Percentiles rank a stretch among this genome's conserved stretches.
phyloP scores from a whole-genome alignment of 805 yeast species.

The Cyberlindnera japonica region DNA sequence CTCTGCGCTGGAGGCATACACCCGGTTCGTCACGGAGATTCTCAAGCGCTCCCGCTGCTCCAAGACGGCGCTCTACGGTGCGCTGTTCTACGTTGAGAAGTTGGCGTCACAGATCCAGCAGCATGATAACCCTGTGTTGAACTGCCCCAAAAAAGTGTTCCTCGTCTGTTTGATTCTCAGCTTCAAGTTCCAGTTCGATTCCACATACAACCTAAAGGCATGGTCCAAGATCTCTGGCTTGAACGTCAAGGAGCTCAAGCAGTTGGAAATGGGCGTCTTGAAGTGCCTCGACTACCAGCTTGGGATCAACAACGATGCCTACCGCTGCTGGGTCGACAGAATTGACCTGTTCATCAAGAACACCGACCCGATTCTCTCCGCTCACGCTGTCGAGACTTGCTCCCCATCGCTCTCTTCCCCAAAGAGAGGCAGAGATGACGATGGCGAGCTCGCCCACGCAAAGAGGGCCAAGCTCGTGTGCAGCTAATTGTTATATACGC shows the following conservation, averaged over 20 bases:
- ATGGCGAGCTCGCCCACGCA: too few relatives aligned
- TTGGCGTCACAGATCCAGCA: constrained; percentile 32
- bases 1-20: constrained; percentile 4
- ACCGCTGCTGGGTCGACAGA: constrained; percentile 36
- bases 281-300: constrained; percentile 52
- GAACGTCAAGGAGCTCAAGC: constrained; percentile 43
- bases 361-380: too few relatives aligned
- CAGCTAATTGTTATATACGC: too few relatives aligned
- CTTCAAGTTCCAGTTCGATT: constrained; percentile 70
- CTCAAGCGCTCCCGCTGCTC: constrained; percentile 54
- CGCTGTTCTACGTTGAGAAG: constrained; percentile 60
- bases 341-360: constrained; percentile 10
- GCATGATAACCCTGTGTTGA: constrained; percentile 30
- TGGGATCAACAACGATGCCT: constrained; percentile 46
- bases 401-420: too few relatives aligned
- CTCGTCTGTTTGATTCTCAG: constrained; percentile 67
- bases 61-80: constrained; percentile 57
- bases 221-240: constrained; percentile 79
- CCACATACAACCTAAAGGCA: constrained; percentile 60
- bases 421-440: too few relatives aligned
- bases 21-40: constrained; percentile 35
- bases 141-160: constrained; percentile 56
- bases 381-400: too few relatives aligned
- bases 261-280: constrained; percentile 52
- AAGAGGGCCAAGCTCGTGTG: too few relatives aligned